phyloP scores from a whole-genome alignment of 139 green algal species.

The Chlamydomonas sphaeroides region DNA sequence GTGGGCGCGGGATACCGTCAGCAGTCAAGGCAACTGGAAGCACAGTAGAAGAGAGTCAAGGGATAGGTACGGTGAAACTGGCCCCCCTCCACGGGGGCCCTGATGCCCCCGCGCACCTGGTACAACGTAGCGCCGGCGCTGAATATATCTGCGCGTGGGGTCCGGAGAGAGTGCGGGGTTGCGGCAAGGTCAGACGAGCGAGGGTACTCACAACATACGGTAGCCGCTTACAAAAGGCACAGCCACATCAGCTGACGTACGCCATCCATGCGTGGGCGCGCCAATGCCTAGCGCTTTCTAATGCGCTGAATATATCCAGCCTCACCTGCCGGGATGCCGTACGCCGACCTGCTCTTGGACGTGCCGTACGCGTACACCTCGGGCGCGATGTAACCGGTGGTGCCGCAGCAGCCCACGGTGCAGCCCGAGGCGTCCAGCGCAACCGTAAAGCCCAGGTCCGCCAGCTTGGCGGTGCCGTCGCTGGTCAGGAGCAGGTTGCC shows the following conservation, averaged over 20 bases:
- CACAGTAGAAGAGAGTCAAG: background rate
- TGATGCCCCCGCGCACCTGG: no score
- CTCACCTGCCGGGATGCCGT: conserved; percentile 31
- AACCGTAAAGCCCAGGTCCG: conserved; percentile 47
- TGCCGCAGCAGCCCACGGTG: conserved; percentile 40
- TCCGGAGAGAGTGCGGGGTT: no score
- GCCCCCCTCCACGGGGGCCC: no score
- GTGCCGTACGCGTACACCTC: conserved; percentile 39
- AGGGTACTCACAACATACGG: no score
- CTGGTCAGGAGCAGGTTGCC: conserved; percentile 42
- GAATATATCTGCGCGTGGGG: conserved; percentile 33
- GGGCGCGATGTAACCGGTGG: conserved; percentile 36
- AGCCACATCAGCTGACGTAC: no score
- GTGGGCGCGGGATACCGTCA: background rate
- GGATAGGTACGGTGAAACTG: no score
- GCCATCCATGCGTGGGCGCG: no score
- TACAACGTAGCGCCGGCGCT: conserved; percentile 17
- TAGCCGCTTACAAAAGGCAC: no score
- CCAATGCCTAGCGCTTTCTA: no score
- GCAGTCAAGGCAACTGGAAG: no score
- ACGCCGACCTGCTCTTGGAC: conserved; percentile 7
- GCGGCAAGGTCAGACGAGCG: no score
- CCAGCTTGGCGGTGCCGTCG: conserved; percentile 48
- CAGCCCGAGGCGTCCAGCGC: conserved; percentile 21
- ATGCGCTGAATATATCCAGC: conserved; percentile 27